Percentiles rank a stretch among this genome's conserved stretches.
Conservation (phyloP, 768 basidiomycete genomes). For the Sporobolomyces pararoseus region DNA sequence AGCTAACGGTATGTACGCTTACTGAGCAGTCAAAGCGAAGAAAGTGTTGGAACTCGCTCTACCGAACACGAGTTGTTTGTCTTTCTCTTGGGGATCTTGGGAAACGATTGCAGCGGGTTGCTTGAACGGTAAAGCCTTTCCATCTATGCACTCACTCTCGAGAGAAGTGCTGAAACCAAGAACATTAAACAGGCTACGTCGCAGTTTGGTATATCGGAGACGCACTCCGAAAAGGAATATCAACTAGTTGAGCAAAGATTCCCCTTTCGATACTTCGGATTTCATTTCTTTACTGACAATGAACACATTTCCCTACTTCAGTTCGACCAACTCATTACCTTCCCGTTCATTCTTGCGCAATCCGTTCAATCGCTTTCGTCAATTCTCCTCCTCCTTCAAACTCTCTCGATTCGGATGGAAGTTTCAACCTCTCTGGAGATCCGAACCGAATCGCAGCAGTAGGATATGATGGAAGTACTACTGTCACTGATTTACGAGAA, state of each 20-base stretch:
- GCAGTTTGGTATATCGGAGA: slow-evolving; percentile 47
- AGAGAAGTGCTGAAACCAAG: background rate
- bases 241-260: too few species aligned
- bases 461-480: slow-evolving; percentile 74
- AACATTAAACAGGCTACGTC: slow-evolving; percentile 43
- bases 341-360: slow-evolving; percentile 70
- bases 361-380: slow-evolving; percentile 72
- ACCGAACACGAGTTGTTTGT: slow-evolving; percentile 70
- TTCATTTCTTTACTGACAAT: background rate
- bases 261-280: too few species aligned
- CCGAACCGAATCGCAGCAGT: slow-evolving; percentile 72
- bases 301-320: background rate
- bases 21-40: slow-evolving; percentile 53
- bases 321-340: slow-evolving; percentile 70
- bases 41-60: slow-evolving; percentile 70
- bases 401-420: slow-evolving; percentile 46
- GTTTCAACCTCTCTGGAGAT: slow-evolving; percentile 55
- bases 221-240: slow-evolving; percentile 36
- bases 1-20: too few species aligned
- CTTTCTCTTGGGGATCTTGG: slow-evolving; percentile 86
- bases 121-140: slow-evolving; percentile 62
- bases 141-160: too few species aligned
- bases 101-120: slow-evolving; percentile 75
- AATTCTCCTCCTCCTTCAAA: slow-evolving; percentile 55
- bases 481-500: slow-evolving; percentile 72